phyloP scores from a whole-genome alignment of 1,284 basidiomycete species.

The Marasmius fiardii region DNA sequence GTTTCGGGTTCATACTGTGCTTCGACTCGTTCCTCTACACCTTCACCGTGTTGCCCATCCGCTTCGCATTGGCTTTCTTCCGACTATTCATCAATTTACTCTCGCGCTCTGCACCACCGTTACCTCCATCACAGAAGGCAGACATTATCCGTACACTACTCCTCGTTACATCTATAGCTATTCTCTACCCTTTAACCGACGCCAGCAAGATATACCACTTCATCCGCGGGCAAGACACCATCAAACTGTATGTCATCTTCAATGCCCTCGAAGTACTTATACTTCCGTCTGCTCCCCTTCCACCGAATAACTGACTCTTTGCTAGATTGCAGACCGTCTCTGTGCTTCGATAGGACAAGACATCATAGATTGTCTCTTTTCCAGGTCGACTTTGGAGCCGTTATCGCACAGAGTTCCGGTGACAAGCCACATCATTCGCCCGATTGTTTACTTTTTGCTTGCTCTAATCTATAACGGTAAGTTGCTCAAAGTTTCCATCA shows the following conservation, averaged over 20 bases:
- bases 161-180: conserved; percentile 70
- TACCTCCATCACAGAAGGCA: conserved; percentile 88
- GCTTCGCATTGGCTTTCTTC: conserved; percentile 68
- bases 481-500: conserved; percentile 21
- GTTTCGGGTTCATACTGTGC: conserved; percentile 92
- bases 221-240: conserved; percentile 97
- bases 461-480: conserved; percentile 83
- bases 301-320: conserved; percentile 8
- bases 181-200: conserved; percentile 85
- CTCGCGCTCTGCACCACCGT: conserved; percentile 44
- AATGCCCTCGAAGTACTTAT: conserved; percentile 87
- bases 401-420: conserved; percentile 62
- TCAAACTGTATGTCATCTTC: conserved; percentile 99
- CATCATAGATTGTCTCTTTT: conserved; percentile 94
- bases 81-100: conserved; percentile 55
- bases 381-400: conserved; percentile 82
- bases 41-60: conserved; percentile 96
- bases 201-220: conserved; percentile 99
- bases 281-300: conserved; percentile 2
- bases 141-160: conserved; percentile 84
- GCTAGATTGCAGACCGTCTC: conserved; percentile 93
- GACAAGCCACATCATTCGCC: conserved; percentile 65
- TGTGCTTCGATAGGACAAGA: conserved; percentile 98
- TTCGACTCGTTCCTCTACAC: conserved; percentile 98
- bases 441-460: conserved; percentile 83